These are phyloP conservation scores for Globisporangium parvum DNA, from an alignment of 352 stramenopile genomes.

Conservation along the genomic window DNA sequence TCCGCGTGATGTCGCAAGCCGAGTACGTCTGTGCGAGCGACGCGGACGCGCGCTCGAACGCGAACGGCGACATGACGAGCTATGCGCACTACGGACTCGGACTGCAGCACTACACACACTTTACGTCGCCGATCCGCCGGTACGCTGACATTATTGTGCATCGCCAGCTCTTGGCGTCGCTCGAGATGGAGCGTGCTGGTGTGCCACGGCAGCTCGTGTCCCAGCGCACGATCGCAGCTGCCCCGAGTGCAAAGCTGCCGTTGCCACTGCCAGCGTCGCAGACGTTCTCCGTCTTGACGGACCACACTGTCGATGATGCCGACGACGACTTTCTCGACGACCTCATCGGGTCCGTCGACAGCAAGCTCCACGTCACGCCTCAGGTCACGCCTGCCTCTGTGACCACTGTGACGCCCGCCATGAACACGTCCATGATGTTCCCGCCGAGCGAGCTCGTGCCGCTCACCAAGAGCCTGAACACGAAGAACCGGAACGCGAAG, in stretches of 20 bases:
- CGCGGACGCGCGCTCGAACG: conserved; percentile 28
- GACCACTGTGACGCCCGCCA: background rate
- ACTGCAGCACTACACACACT: conserved; percentile 89
- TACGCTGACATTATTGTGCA: conserved; percentile 92
- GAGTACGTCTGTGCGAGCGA: conserved; percentile 88
- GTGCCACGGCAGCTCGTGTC: background rate
- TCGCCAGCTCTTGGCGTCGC: conserved; percentile 71
- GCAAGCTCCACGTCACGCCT: conserved; percentile 33
- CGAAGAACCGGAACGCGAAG: conserved; percentile 88
- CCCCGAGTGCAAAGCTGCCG: background rate
- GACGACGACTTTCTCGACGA: conserved; percentile 61
- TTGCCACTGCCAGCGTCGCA: conserved; percentile 38
- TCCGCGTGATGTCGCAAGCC: conserved; percentile 93
- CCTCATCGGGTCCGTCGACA: conserved; percentile 57
- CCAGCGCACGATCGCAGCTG: background rate
- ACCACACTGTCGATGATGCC: conserved; percentile 15
- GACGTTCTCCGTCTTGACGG: conserved; percentile 43
- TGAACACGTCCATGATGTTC: conserved; percentile 28
- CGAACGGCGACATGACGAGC: conserved; percentile 41
- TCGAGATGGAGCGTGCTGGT: conserved; percentile 15
- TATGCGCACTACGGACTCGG: conserved; percentile 88
- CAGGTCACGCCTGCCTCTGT: background rate
- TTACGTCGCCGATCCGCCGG: conserved; percentile 88
- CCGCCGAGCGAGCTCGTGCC: conserved; percentile 60
- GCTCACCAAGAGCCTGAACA: conserved; percentile 86